A percentile compares a stretch with the other conserved stretches of the same genome.
Evolutionary conservation across 345 rosid genomes (phyloP).

Genomic region (Raphanus sativus): DNA sequence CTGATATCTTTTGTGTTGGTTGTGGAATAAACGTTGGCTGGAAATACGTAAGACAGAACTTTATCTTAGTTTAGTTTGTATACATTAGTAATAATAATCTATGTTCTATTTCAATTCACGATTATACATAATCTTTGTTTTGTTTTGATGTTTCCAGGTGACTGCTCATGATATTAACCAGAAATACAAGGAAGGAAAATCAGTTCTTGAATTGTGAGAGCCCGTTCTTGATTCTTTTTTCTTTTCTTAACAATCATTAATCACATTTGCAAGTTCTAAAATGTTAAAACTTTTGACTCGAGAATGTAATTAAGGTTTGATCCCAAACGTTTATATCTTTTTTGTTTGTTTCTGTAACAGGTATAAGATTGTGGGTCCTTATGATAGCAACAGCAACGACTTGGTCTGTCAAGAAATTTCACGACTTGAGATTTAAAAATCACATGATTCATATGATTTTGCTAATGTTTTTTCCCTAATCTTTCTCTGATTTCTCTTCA

Average conservation of each 20-base stretch:
- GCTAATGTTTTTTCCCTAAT: not conserved
- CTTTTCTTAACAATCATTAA: not conserved
- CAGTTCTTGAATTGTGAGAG: constrained; percentile 80
- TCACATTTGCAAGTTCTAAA: not conserved
- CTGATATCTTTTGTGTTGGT: constrained; percentile 87
- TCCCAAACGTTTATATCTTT: constrained; percentile 8
- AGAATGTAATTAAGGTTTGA: not conserved
- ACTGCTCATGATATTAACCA: constrained; percentile 65
- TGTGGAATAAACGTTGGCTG: constrained; percentile 97
- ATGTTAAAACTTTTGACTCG: not conserved
- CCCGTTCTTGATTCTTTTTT: not conserved
- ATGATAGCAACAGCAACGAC: constrained; percentile 44
- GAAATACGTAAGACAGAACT: constrained; percentile 76
- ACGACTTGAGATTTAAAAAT: not conserved
- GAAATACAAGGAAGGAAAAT: constrained; percentile 96
- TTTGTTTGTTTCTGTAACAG: constrained; percentile 39
- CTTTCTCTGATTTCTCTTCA: not conserved
- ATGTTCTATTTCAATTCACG: not conserved
- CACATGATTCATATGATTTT: constrained; percentile 16
- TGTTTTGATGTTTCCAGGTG: constrained; percentile 55
- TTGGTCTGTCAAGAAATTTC: constrained; percentile 14
- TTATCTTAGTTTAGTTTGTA: not conserved
- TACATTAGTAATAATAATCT: not conserved
- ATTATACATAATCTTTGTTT: not conserved
- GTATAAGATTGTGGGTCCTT: constrained; percentile 57